phyloP scores from a whole-genome alignment of 371 early-diverging fungal species.

The Parasitella parasitica region DNA sequence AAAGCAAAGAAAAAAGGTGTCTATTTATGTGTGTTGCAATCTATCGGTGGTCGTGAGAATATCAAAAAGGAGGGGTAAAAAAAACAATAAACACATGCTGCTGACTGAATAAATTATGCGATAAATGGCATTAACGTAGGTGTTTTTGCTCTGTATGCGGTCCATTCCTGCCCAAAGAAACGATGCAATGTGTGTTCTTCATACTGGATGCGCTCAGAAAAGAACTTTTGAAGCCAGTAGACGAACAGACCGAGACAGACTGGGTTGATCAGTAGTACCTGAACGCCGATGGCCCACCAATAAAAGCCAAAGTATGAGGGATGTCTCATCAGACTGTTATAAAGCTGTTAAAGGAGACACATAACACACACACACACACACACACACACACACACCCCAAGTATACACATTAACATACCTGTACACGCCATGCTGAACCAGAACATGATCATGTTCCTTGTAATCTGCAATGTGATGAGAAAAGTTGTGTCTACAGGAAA shows the following conservation, averaged over 20 bases:
- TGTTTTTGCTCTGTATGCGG: slow-evolving; percentile 37
- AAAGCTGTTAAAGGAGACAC: not conserved
- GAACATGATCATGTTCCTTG: slow-evolving; percentile 65
- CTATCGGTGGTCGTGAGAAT: not conserved
- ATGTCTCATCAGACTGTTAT: slow-evolving; percentile 68
- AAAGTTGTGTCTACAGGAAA: slow-evolving; percentile 80
- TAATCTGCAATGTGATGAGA: slow-evolving; percentile 70
- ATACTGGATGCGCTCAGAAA: slow-evolving; percentile 69
- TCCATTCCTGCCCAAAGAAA: slow-evolving; percentile 80
- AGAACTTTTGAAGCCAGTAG: slow-evolving; percentile 67
- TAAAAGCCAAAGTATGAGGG: slow-evolving; percentile 92
- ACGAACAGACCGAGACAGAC: slow-evolving; percentile 65
- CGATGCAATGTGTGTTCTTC: slow-evolving; percentile 73
- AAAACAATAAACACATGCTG: not conserved
- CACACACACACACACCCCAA: too few relatives aligned
- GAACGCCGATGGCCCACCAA: slow-evolving; percentile 80
- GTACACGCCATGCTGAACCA: slow-evolving; percentile 82
- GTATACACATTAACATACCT: slow-evolving; percentile 38
- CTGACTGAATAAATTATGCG: slow-evolving; percentile 7
- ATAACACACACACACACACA: too few relatives aligned
- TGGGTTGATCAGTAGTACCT: slow-evolving; percentile 73
- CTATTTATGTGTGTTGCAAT: not conserved
- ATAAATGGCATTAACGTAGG: slow-evolving; percentile 47
- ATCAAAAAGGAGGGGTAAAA: not conserved
- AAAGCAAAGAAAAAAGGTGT: not conserved